Percentiles rank a stretch among this genome's conserved stretches.
Evolutionary conservation across 352 stramenopile genomes (phyloP).

Genomic region (Pythium dissimile): DNA sequence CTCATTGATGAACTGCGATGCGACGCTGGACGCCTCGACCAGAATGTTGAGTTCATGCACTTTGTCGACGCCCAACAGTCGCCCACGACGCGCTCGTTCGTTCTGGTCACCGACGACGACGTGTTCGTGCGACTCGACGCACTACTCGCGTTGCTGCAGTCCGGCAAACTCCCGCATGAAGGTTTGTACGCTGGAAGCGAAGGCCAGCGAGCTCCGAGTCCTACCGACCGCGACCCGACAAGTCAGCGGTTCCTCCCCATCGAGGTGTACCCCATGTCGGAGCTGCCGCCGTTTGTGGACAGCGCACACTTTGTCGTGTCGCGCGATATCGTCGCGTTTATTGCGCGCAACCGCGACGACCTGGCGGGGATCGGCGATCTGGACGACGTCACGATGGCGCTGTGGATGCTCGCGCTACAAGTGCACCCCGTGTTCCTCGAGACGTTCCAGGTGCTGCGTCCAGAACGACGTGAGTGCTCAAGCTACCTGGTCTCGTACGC

Average conservation of each 20-base stretch:
- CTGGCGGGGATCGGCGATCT: constrained; percentile 11
- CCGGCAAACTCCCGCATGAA: background rate
- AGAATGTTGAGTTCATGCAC: constrained; percentile 54
- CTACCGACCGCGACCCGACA: constrained; percentile 8
- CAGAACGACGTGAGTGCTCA: constrained; percentile 22
- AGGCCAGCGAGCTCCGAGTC: constrained; percentile 1
- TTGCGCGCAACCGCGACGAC: constrained; percentile 20
- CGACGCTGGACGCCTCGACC: constrained; percentile 35
- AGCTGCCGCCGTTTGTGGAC: constrained; percentile 33
- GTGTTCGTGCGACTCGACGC: constrained; percentile 19
- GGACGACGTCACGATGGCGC: constrained; percentile 53
- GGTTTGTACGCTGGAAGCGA: constrained; percentile 31
- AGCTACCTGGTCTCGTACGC: constrained; percentile 34
- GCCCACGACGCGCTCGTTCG: constrained; percentile 9
- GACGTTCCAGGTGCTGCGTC: constrained; percentile 38
- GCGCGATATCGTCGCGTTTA: constrained; percentile 28
- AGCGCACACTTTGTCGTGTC: constrained; percentile 39
- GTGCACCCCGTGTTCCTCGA: constrained; percentile 37
- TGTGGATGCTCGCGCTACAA: constrained; percentile 48
- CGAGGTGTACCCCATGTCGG: constrained; percentile 25
- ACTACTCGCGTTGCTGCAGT: background rate
- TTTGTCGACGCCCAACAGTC: constrained; percentile 13
- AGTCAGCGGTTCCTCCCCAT: constrained; percentile 17
- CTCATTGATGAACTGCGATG: constrained; percentile 47
- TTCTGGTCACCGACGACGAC: constrained; percentile 62